Conservation (phyloP, 768 basidiomycete genomes). For the Tephrocybe sp. region DNA sequence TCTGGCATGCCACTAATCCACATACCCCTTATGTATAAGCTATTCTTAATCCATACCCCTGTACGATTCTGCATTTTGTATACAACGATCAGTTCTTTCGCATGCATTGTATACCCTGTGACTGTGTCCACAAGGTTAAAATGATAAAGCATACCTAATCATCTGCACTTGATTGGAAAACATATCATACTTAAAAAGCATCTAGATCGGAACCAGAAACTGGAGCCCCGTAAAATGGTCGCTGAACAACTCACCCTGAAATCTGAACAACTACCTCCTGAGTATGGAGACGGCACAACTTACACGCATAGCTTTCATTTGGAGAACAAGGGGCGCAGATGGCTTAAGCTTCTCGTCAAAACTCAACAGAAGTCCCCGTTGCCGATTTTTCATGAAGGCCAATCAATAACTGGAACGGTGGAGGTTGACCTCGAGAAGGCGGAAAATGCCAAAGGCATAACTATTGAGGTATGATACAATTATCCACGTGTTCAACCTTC, state of each 20-base stretch:
- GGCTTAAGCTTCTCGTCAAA: background rate
- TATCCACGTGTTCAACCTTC: too few species aligned
- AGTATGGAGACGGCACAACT: background rate
- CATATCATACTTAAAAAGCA: too few species aligned
- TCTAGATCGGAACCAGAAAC: too few species aligned
- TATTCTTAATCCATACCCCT: slow-evolving; percentile 9
- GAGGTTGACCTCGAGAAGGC: slow-evolving; percentile 48
- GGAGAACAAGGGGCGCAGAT: background rate
- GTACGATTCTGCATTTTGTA: background rate
- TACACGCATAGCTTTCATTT: background rate
- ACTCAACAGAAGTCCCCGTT: slow-evolving; percentile 15
- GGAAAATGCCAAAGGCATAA: slow-evolving; percentile 46
- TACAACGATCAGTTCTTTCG: too few species aligned
- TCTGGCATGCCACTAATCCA: slow-evolving; percentile 3
- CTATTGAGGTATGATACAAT: slow-evolving; percentile 32
- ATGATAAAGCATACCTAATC: too few species aligned
- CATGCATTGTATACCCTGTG: too few species aligned
- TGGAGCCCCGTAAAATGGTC: too few species aligned
- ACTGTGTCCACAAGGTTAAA: too few species aligned
- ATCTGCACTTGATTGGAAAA: too few species aligned
- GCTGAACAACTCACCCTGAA: too few species aligned
- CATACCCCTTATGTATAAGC: slow-evolving; percentile 7
- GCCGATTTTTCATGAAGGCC: slow-evolving; percentile 46
- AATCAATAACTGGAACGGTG: slow-evolving; percentile 47
- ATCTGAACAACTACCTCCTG: background rate